A percentile compares a stretch with the other conserved stretches of the same genome.
phyloP scores from a whole-genome alignment of 176 grass and related monocot species.

The Zoysia japonica region DNA sequence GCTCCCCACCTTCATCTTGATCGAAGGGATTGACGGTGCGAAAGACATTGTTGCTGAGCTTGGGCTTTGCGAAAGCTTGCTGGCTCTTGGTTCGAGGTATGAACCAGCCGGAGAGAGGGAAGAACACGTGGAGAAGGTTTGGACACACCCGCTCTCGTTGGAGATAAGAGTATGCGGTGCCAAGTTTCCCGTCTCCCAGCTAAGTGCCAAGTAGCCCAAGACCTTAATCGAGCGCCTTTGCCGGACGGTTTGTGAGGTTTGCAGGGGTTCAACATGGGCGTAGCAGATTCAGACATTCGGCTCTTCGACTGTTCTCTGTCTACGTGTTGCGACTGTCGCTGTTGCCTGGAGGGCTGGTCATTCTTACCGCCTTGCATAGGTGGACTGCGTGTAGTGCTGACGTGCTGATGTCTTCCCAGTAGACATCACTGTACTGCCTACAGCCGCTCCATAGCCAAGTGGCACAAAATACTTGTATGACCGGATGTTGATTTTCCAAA shows the following conservation, averaged over 20 bases:
- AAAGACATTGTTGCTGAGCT: slow-evolving; percentile 68
- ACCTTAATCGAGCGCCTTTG: neutral
- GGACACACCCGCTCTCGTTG: slow-evolving; percentile 37
- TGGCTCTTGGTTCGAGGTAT: slow-evolving; percentile 1
- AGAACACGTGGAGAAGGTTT: slow-evolving; percentile 43
- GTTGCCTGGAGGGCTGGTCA: neutral
- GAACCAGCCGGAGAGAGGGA: neutral
- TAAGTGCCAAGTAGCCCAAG: slow-evolving; percentile 13
- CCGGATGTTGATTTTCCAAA: neutral
- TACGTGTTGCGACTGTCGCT: slow-evolving; percentile 2
- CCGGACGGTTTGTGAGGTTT: slow-evolving; percentile 41
- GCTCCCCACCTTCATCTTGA: slow-evolving; percentile 77
- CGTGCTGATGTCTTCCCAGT: neutral
- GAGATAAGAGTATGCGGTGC: slow-evolving; percentile 64
- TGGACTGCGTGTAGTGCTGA: neutral
- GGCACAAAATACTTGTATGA: neutral
- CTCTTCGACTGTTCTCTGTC: slow-evolving; percentile 1
- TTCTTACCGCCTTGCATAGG: neutral
- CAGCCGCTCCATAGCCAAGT: neutral
- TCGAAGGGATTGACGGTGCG: slow-evolving; percentile 76
- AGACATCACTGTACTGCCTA: neutral
- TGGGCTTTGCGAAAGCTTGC: slow-evolving; percentile 1
- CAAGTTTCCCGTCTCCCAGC: slow-evolving; percentile 10
- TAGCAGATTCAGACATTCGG: slow-evolving; percentile 50
- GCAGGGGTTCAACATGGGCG: slow-evolving; percentile 52